A percentile compares a stretch with the other conserved stretches of the same genome.
Evolutionary conservation across 108 stramenopile species (phyloP).

Genomic region (Cyclotella baltica): DNA sequence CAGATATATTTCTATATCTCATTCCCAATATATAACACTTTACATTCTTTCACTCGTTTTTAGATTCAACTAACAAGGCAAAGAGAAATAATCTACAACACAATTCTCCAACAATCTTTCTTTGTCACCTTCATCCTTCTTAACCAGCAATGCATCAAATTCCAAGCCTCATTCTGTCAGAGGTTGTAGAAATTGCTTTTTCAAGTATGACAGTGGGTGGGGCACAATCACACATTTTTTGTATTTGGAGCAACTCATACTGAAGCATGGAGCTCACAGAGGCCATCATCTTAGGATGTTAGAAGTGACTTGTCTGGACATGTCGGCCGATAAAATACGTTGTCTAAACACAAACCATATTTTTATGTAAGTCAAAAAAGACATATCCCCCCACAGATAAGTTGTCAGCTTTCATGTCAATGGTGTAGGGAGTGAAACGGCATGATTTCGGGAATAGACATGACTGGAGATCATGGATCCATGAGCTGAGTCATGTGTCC

Average conservation of each 20-base stretch:
- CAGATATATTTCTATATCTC: not conserved
- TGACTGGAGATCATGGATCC: too few species aligned
- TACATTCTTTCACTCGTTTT: not conserved
- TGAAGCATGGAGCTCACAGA: conserved; percentile 96
- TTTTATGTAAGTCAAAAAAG: too few species aligned
- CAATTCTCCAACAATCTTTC: conserved; percentile 96
- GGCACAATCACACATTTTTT: conserved; percentile 99
- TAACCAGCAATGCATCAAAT: conserved; percentile 98
- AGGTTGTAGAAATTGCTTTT: conserved; percentile 96
- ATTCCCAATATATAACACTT: not conserved
- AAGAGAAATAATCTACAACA: conserved; percentile 89
- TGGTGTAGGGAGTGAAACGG: too few species aligned
- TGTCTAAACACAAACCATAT: too few species aligned
- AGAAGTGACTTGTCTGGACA: too few species aligned
- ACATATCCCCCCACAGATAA: too few species aligned
- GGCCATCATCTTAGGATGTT: too few species aligned
- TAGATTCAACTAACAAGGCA: conserved; percentile 92
- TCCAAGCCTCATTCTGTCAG: conserved; percentile 93
- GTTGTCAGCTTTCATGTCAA: too few species aligned
- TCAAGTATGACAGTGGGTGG: conserved; percentile 98
- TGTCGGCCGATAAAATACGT: too few species aligned
- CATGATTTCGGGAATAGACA: too few species aligned
- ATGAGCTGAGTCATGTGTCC: too few species aligned
- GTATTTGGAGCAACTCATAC: conserved; percentile 98
- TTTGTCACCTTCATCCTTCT: conserved; percentile 94